phyloP scores from a whole-genome alignment of 164 flowering plant species.

The Vitis rotundifolia region DNA sequence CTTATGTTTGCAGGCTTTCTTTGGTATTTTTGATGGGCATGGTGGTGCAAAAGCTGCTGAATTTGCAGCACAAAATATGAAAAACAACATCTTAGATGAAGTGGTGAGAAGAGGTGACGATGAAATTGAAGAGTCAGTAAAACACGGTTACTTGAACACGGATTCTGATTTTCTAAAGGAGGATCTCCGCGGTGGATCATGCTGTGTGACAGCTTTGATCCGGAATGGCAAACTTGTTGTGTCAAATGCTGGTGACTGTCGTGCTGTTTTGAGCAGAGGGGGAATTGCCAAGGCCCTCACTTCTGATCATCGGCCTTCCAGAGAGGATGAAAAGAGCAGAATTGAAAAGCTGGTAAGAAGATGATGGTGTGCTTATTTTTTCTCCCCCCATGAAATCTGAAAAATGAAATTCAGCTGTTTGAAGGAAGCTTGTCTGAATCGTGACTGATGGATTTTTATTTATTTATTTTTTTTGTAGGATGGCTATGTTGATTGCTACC shows the following conservation, averaged over 20 bases:
- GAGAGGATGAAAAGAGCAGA: slow-evolving; percentile 72
- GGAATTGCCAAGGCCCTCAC: slow-evolving; percentile 73
- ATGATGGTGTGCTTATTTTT: too few relatives aligned
- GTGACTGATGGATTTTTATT: not conserved
- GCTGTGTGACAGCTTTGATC: slow-evolving; percentile 65
- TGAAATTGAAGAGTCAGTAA: slow-evolving; percentile 45
- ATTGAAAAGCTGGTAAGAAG: slow-evolving; percentile 51
- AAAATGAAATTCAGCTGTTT: not conserved
- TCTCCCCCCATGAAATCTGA: too few relatives aligned
- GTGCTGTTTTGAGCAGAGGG: slow-evolving; percentile 61
- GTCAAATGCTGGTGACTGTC: slow-evolving; percentile 77
- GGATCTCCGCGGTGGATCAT: slow-evolving; percentile 55
- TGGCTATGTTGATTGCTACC: slow-evolving; percentile 60
- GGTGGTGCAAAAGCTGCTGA: slow-evolving; percentile 77
- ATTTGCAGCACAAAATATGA: slow-evolving; percentile 56
- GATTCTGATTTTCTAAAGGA: slow-evolving; percentile 59
- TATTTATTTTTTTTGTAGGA: slow-evolving; percentile 37
- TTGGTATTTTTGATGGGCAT: slow-evolving; percentile 84
- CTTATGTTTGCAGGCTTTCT: slow-evolving; percentile 47
- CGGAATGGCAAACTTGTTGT: slow-evolving; percentile 49
- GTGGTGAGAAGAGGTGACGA: slow-evolving; percentile 26
- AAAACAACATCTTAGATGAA: slow-evolving; percentile 55
- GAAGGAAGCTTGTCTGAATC: not conserved
- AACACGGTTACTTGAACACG: slow-evolving; percentile 55
- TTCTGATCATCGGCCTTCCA: slow-evolving; percentile 66